Evolutionary conservation across 139 green algal genomes (phyloP).

Genomic region (Ettlia oleoabundans): DNA sequence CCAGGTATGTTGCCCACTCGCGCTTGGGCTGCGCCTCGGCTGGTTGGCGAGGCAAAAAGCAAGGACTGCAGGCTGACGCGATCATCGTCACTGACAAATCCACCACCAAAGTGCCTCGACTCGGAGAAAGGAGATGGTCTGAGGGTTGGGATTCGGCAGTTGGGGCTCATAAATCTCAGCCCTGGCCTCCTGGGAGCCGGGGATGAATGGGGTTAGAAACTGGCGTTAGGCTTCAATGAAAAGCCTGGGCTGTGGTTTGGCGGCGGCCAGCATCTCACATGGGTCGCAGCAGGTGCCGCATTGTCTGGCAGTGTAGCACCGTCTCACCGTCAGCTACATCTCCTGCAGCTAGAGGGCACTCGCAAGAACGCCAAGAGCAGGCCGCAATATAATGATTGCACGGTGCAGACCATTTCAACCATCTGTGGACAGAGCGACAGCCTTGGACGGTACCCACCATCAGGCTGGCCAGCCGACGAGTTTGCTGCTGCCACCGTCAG

Average conservation of each 20-base stretch:
- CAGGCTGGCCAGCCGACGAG: not conserved
- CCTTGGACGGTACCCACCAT: too few relatives aligned
- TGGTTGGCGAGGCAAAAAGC: conserved; percentile 30
- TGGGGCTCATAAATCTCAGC: too few relatives aligned
- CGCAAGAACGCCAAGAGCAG: too few relatives aligned
- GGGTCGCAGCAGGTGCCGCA: conserved; percentile 14
- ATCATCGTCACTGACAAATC: conserved; percentile 43
- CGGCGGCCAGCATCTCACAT: not conserved
- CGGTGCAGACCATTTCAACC: too few relatives aligned
- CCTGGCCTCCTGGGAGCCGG: too few relatives aligned
- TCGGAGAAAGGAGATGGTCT: not conserved
- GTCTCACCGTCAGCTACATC: not conserved
- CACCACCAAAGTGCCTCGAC: conserved; percentile 63
- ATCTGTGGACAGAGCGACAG: too few relatives aligned
- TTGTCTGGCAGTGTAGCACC: conserved; percentile 1
- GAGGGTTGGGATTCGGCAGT: too few relatives aligned
- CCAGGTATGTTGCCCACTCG: not conserved
- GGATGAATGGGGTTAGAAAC: too few relatives aligned
- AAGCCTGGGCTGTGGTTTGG: too few relatives aligned
- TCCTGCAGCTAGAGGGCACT: not conserved
- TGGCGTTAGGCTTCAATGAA: too few relatives aligned
- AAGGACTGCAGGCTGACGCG: conserved; percentile 37
- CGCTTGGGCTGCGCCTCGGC: not conserved
- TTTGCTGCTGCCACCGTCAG: not conserved
- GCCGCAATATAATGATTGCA: too few relatives aligned